These are phyloP conservation scores for Narthecium ossifragum DNA, from an alignment of 106 monocot species.

Conservation along the genomic window DNA sequence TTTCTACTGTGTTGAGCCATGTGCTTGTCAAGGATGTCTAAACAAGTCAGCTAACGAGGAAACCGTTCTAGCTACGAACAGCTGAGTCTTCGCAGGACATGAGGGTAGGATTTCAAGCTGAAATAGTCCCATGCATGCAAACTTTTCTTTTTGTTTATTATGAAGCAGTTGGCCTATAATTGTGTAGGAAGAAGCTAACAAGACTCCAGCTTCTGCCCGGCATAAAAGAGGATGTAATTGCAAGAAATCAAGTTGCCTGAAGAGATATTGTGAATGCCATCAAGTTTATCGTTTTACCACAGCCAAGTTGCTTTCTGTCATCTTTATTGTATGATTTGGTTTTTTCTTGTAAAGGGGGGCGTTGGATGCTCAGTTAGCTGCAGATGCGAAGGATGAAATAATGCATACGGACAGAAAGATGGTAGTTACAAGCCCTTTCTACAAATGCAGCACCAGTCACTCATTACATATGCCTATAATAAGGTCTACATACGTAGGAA, in stretches of 20 bases:
- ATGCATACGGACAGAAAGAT: conserved; percentile 73
- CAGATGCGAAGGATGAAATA: conserved; percentile 86
- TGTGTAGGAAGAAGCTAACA: conserved; percentile 68
- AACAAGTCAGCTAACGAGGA: conserved; percentile 93
- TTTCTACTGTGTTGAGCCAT: conserved; percentile 87
- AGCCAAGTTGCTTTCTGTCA: neutral
- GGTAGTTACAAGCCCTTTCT: too few relatives aligned
- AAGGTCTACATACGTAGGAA: too few relatives aligned
- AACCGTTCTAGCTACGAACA: conserved; percentile 66
- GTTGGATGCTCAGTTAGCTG: conserved; percentile 79
- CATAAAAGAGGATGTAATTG: conserved; percentile 99
- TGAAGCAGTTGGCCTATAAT: neutral
- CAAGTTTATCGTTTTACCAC: conserved; percentile 52
- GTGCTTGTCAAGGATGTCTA: conserved; percentile 85
- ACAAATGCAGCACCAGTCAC: too few relatives aligned
- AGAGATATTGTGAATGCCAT: conserved; percentile 98
- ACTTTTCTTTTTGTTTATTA: neutral
- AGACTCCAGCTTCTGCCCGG: conserved; percentile 91
- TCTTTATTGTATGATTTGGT: conserved; percentile 6
- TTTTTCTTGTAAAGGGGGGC: conserved; percentile 42
- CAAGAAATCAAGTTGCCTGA: conserved; percentile 92
- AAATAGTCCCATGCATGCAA: neutral
- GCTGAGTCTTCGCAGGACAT: conserved; percentile 38
- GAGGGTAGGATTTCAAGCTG: conserved; percentile 30
- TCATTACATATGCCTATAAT: too few relatives aligned